A percentile compares a stretch with the other conserved stretches of the same genome.
Conservation (phyloP, 495 filamentous ascomycete genomes). For the Tuber umbilicatum region DNA sequence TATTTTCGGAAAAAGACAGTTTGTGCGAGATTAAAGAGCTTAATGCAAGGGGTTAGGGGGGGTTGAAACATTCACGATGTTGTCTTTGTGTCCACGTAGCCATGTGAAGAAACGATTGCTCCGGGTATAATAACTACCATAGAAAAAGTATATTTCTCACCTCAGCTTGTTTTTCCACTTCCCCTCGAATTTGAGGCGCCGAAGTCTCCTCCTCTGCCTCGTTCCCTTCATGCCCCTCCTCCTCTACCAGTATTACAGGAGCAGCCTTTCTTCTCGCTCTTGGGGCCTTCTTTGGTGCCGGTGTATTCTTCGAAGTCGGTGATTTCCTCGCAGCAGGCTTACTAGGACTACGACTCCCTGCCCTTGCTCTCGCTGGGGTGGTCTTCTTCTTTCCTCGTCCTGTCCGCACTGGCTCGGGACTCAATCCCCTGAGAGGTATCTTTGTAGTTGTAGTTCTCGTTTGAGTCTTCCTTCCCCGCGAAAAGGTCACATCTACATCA, state of each 20-base stretch:
- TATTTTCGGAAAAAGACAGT: neutral
- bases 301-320: neutral
- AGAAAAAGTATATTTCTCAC: slow-evolving; percentile 1
- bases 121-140: neutral
- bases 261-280: slow-evolving; percentile 15
- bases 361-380: slow-evolving; percentile 15
- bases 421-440: slow-evolving; percentile 50
- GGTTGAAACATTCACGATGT: neutral
- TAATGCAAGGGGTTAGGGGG: neutral
- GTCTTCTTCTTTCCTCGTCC: slow-evolving; percentile 11
- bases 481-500: slow-evolving; percentile 39
- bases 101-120: neutral
- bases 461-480: slow-evolving; percentile 22
- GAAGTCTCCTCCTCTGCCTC: slow-evolving; percentile 9
- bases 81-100: neutral
- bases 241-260: slow-evolving; percentile 15
- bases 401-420: neutral
- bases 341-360: neutral
- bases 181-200: slow-evolving; percentile 1
- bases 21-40: neutral
- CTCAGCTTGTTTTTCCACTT: neutral
- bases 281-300: neutral
- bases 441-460: slow-evolving; percentile 50
- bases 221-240: slow-evolving; percentile 13
- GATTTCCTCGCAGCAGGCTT: neutral